Base-by-base conservation (phyloP, 2,329 filamentous ascomycete genomes). In the Madurella fahalii region DNA sequence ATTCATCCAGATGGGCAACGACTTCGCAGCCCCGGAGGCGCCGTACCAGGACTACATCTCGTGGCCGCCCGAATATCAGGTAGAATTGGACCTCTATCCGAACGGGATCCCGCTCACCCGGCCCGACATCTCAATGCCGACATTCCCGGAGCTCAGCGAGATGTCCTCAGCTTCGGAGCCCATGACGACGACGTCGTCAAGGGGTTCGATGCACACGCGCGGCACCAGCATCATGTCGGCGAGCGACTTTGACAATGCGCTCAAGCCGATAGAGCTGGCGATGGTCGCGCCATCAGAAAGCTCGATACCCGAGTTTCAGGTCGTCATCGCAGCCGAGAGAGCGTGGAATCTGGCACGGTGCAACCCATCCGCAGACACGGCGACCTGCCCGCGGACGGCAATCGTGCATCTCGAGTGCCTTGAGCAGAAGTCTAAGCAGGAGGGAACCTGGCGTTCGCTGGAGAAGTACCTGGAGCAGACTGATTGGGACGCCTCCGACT, bases 281-380 rank as follows among this genome's bases (percentile, higher is more conserved):
- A 58, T 69, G 43, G 59, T 60, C 1, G 62, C 57, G 3, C 63
- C 61, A 5, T 58, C 57, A 1, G 69, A 71, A 13, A 63, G 63
- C 9, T 63, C 63, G n/a, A 71, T 75, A 8, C 67, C 72, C 8
- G 77, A 79, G 54, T 76, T 77, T 40, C 72, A 76, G 44, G 74
- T 72, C 1, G 72, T 80, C 13, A 69, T 78, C 12, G 73, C 72
- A 1, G 73, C 77, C 1, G 77, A 80, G 58, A 71, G 71, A 1
- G 74, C 72, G 0, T 81, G 78, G 78, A 77, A 77, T 12, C 62
- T 81, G 31, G 78, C 77, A 3, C 71, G 76, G 16, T 80, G 78
- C 63, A 80, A 76, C 53, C 74, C 72, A 1, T 71, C 71, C 2
- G 67, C 72, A 12, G 76, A 70, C 58, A 75, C 76, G 0, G 72